These are phyloP conservation scores for Tanacetum coccineum DNA, from an alignment of 129 eudicot genomes.

Conservation along the genomic window DNA sequence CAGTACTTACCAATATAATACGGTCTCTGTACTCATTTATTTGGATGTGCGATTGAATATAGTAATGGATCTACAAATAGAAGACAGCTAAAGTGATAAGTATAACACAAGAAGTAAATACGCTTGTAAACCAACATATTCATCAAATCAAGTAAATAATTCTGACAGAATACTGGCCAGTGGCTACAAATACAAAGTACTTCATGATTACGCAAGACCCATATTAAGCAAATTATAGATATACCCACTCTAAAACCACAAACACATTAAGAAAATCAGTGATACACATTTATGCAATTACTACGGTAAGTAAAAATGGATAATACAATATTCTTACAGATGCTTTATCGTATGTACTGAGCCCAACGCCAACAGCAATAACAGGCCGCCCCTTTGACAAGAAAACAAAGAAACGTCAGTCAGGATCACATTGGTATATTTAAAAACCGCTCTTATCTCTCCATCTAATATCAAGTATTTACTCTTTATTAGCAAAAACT, in stretches of 20 bases:
- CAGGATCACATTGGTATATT: slow-evolving; percentile 1
- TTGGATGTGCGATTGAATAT: slow-evolving; percentile 97
- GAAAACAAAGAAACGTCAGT: slow-evolving; percentile 3
- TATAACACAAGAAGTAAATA: neutral
- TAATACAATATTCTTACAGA: slow-evolving; percentile 63
- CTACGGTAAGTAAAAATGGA: neutral
- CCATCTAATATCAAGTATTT: no score
- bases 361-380: slow-evolving; percentile 90
- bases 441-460: neutral
- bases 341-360: slow-evolving; percentile 93
- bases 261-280: no score
- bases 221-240: no score
- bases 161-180: no score
- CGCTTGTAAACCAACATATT: slow-evolving; percentile 14
- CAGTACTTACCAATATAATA: slow-evolving; percentile 59
- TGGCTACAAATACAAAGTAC: no score
- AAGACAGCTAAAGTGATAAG: slow-evolving; percentile 3
- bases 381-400: slow-evolving; percentile 83
- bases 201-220: no score
- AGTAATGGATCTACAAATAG: slow-evolving; percentile 67
- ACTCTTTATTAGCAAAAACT: neutral
- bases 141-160: neutral
- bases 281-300: neutral
- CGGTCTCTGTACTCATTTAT: slow-evolving; percentile 95
- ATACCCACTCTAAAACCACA: no score